phyloP scores from a whole-genome alignment of 148 eudicot species.

The Rhododendron griersonianum region DNA sequence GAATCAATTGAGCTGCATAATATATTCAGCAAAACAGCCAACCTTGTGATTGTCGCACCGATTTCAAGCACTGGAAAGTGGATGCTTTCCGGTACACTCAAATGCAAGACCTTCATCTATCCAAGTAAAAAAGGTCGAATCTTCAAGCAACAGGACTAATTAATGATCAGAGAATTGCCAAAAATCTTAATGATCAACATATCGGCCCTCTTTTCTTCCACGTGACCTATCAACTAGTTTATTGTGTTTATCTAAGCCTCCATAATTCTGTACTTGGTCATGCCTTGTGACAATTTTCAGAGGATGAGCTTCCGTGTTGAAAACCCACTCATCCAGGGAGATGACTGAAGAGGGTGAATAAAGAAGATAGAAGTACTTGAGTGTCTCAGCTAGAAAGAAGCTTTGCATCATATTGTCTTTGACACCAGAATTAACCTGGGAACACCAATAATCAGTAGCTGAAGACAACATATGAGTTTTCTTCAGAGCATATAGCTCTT shows the following conservation, averaged over 20 bases:
- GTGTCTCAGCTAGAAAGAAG: constrained; percentile 88
- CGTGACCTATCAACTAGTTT: constrained; percentile 42
- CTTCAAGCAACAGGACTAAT: neutral
- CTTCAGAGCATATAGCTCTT: neutral
- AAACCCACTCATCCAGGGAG: constrained; percentile 79
- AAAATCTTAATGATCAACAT: constrained; percentile 17
- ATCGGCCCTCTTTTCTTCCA: constrained; percentile 70
- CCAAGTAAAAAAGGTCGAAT: neutral
- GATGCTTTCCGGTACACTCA: neutral
- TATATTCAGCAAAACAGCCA: neutral
- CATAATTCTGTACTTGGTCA: constrained; percentile 18
- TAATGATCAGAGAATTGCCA: neutral
- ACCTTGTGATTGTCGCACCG: neutral
- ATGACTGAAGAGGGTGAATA: constrained; percentile 80
- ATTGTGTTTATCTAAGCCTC: constrained; percentile 23
- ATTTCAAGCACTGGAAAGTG: neutral
- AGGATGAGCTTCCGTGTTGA: constrained; percentile 93
- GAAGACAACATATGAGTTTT: neutral
- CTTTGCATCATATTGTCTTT: constrained; percentile 96
- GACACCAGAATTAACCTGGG: constrained; percentile 73
- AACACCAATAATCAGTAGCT: constrained; percentile 9
- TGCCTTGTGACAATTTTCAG: constrained; percentile 54
- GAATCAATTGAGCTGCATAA: neutral
- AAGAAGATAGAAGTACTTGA: constrained; percentile 78
- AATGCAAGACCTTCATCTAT: neutral